Evolutionary conservation across 441 rosid species (phyloP).

Genomic region (Erodium chrysanthum): DNA sequence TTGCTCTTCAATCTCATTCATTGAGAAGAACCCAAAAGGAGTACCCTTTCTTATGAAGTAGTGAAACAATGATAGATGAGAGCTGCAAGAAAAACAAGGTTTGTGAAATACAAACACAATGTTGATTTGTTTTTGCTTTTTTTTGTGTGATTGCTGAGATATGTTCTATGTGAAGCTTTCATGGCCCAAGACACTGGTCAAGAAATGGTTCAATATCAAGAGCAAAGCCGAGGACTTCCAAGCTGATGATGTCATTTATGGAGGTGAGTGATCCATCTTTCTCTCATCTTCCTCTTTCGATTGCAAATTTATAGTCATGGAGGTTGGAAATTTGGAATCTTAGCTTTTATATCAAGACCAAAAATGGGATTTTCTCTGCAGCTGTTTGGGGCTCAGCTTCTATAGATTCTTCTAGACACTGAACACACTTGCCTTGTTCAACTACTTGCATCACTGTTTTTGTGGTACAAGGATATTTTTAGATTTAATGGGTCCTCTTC

Average conservation of each 20-base stretch:
- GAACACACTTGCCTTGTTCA: constrained; percentile 9
- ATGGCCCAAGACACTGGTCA: constrained; percentile 89
- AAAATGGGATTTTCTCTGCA: constrained; percentile 16
- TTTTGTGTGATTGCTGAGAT: background rate
- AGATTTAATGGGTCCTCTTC: constrained; percentile 17
- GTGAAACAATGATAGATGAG: constrained; percentile 74
- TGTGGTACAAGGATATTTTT: constrained; percentile 18
- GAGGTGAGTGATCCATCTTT: constrained; percentile 34
- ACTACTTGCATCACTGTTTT: constrained; percentile 14
- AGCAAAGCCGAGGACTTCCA: constrained; percentile 79
- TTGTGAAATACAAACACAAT: constrained; percentile 17
- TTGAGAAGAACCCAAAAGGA: background rate
- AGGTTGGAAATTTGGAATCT: constrained; percentile 16
- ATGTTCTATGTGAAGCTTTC: constrained; percentile 37
- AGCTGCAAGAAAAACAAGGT: constrained; percentile 78
- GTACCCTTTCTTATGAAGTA: constrained; percentile 34
- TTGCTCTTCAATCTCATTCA: constrained; percentile 1
- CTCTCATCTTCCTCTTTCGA: background rate
- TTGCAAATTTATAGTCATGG: constrained; percentile 10
- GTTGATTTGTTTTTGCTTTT: background rate
- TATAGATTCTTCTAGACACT: constrained; percentile 21
- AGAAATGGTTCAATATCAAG: constrained; percentile 88
- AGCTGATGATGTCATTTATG: constrained; percentile 49
- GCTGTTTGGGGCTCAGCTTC: background rate
- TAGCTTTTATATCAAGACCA: constrained; percentile 14